These are phyloP conservation scores for Liriodendron chinense DNA, from an alignment of 164 flowering plant genomes.

Conservation along the genomic window DNA sequence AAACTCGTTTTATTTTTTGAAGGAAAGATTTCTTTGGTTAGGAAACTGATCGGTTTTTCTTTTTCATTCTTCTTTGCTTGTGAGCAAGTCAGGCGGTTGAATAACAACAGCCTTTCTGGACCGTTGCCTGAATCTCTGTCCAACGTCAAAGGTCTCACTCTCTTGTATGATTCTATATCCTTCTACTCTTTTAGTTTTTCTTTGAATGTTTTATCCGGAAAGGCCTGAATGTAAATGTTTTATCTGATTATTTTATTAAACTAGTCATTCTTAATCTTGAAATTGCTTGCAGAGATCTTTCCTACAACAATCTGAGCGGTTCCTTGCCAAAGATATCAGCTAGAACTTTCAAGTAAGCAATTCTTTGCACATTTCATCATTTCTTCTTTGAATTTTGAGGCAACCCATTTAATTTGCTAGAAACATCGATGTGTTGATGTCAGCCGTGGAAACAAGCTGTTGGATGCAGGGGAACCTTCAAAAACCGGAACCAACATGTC, in stretches of 20 bases:
- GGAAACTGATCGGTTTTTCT: slow-evolving; percentile 9
- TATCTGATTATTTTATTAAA: no score
- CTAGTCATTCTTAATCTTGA: not conserved
- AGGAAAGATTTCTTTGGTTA: not conserved
- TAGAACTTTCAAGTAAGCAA: slow-evolving; percentile 77
- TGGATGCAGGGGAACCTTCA: no score
- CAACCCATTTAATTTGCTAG: no score
- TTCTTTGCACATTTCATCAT: not conserved
- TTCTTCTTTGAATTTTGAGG: not conserved
- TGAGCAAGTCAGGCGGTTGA: slow-evolving; percentile 69
- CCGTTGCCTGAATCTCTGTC: slow-evolving; percentile 69
- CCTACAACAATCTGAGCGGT: slow-evolving; percentile 92
- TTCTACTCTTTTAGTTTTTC: slow-evolving; percentile 6
- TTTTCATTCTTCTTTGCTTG: slow-evolving; percentile 4
- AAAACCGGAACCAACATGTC: no score
- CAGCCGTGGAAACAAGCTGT: no score
- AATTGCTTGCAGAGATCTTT: slow-evolving; percentile 64
- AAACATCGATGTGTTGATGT: no score
- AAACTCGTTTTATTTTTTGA: not conserved
- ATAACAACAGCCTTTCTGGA: slow-evolving; percentile 90
- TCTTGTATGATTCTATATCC: slow-evolving; percentile 57
- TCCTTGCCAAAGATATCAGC: slow-evolving; percentile 83
- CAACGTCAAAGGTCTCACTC: slow-evolving; percentile 64
- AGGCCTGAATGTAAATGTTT: no score
- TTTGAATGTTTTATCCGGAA: not conserved